Base-by-base conservation (phyloP, 768 basidiomycete genomes). In the Amanita inopinata region DNA sequence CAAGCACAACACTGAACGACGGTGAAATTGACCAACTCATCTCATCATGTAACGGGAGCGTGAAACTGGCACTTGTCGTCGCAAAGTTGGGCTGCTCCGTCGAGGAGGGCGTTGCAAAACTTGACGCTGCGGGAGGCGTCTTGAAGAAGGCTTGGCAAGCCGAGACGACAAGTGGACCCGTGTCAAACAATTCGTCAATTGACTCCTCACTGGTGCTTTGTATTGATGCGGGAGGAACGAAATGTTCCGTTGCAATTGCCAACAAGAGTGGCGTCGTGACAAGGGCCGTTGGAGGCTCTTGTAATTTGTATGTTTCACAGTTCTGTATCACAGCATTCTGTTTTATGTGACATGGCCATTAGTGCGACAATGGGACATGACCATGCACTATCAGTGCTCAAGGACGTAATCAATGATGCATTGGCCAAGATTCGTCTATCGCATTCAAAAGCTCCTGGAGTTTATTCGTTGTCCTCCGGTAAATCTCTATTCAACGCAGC, bases 61-160 rank as follows among this genome's bases (percentile, higher is more conserved):
- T 64, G 11, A 62, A 63, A 46, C 45, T 58, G 20, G 60, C 62
- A 1, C 47, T 61, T 2, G 60, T 64, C 15, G 59, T 58, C 3
- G 55, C 48, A 28, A 47, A 49, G 28, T 44, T 52, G 24, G 39
- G 45, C 15, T 55, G 54, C 31, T 46, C 53, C 3, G 32, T 51
- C 28, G 38, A 43, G n/a, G 53, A 49, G 7, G 57, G 51, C 15
- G 33, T 31, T 2, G 33, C 41, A 19, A 48, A 43, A 27, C 45
- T 58, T 2, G 49, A 48, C 15, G 44, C 17, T 10, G 51, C 53
- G 33, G 50, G 45, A 14, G 54, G 57, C 2, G 43, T 53, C 24
- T 37, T 59, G 33, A 54, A 52, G 37, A 43, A 25, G 11, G 57
- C 53, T 31, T 53, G 51, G 48, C 43, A 32, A 20, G 44, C 23